Percentiles rank a stretch among this genome's conserved stretches.
phyloP scores from a whole-genome alignment of 306 rosid species.

The Malus sylvestris region DNA sequence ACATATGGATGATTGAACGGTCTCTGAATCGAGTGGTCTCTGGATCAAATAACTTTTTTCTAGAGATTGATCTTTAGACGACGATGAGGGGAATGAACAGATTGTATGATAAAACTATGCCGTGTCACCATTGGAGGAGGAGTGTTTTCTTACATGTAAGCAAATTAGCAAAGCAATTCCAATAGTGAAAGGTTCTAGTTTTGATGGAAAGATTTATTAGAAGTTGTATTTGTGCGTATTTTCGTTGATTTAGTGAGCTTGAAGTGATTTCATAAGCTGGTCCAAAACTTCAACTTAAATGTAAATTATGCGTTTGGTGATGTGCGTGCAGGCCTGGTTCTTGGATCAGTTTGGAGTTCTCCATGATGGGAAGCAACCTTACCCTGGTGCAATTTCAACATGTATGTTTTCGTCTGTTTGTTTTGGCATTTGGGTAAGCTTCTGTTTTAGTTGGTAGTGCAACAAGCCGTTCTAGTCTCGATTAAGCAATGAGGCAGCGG shows the following conservation, averaged over 20 bases:
- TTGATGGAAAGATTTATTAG: no score
- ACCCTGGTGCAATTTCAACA: constrained; percentile 72
- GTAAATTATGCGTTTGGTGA: not conserved
- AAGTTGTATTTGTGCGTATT: not conserved
- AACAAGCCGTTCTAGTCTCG: not conserved
- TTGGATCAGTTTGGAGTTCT: constrained; percentile 96
- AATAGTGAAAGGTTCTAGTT: no score
- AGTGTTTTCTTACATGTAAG: no score
- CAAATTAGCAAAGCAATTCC: no score
- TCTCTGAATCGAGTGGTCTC: no score
- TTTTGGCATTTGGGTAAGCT: constrained; percentile 5
- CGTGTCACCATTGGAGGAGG: no score
- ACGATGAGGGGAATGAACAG: no score
- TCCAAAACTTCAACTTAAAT: not conserved
- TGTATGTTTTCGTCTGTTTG: constrained; percentile 33
- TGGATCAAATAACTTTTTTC: no score
- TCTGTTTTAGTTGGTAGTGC: not conserved
- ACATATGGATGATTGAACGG: no score
- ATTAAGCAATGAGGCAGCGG: not conserved
- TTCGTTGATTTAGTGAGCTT: not conserved
- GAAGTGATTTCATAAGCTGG: not conserved
- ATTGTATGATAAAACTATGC: no score
- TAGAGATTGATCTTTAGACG: no score
- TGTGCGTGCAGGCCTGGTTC: constrained; percentile 66
- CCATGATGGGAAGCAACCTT: constrained; percentile 91